Conservation (phyloP, 352 stramenopile species). For the Phytopythium oedochilum region DNA sequence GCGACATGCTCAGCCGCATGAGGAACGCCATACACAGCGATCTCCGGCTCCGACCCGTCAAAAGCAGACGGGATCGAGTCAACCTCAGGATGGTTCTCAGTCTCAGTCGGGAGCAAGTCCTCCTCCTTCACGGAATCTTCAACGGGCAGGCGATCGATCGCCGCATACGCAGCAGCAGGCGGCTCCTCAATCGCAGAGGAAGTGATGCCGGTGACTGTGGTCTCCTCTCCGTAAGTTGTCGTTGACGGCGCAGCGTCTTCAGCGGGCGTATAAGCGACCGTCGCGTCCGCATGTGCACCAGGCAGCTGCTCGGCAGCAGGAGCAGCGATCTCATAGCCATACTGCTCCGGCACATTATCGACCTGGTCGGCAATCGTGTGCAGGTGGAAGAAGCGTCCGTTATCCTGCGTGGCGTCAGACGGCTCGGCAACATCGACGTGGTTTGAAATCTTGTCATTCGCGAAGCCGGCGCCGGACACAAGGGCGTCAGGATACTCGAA, state of each 20-base stretch:
- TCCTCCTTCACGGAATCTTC: neutral
- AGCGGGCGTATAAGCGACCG: no score
- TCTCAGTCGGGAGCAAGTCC: neutral
- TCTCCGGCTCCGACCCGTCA: neutral
- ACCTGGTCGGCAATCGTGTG: no score
- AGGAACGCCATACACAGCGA: neutral
- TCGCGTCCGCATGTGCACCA: no score
- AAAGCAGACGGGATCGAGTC: neutral
- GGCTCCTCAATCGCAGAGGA: neutral
- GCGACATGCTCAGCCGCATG: neutral
- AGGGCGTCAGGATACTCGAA: neutral
- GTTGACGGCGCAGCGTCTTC: neutral
- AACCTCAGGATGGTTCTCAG: neutral
- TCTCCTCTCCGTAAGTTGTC: neutral
- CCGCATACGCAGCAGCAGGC: neutral
- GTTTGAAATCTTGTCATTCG: no score
- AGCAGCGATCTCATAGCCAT: no score
- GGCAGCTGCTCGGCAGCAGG: no score
- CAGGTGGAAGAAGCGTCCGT: no score
- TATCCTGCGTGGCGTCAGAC: no score
- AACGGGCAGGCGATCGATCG: neutral
- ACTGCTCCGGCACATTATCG: no score
- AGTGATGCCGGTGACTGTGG: neutral
- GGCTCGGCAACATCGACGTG: no score
- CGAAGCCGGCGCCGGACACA: neutral